Conservation (phyloP, 352 stramenopile species). For the Blastocystis sp. region DNA sequence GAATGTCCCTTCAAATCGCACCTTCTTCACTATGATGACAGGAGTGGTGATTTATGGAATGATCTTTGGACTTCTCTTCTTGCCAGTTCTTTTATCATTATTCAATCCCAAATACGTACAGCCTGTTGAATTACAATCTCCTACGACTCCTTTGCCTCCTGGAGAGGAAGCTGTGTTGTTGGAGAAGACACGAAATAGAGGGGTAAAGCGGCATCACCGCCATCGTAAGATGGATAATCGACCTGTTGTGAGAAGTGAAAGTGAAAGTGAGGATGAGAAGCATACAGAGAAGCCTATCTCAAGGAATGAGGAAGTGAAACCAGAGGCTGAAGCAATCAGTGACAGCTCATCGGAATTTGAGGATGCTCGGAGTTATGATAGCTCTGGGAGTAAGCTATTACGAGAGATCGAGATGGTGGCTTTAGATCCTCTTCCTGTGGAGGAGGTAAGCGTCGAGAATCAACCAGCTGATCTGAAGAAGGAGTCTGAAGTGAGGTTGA, state of each 20-base stretch:
- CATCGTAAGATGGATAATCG: neutral
- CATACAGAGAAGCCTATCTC: neutral
- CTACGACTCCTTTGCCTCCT: neutral
- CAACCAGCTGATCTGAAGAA: neutral
- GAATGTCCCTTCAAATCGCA: slow-evolving; percentile 38
- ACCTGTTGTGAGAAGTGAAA: neutral
- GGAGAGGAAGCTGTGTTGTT: slow-evolving; percentile 21
- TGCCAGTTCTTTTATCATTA: slow-evolving; percentile 28
- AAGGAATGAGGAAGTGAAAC: neutral
- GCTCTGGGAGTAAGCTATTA: neutral
- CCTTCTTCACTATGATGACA: slow-evolving; percentile 65
- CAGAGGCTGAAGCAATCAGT: neutral
- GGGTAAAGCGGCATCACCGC: slow-evolving; percentile 20
- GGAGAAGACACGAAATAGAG: neutral
- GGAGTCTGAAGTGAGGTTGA: neutral
- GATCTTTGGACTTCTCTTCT: slow-evolving; percentile 51
- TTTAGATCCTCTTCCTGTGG: too few species aligned
- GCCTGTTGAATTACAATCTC: neutral
- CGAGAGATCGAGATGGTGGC: too few species aligned
- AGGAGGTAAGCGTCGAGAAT: neutral
- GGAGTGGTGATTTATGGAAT: slow-evolving; percentile 47
- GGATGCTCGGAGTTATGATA: neutral
- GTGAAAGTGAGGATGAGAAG: neutral
- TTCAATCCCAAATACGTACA: slow-evolving; percentile 42
- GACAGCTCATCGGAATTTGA: neutral